Evolutionary conservation across 768 basidiomycete genomes (phyloP).

Genomic region (Galerina sulciceps): DNA sequence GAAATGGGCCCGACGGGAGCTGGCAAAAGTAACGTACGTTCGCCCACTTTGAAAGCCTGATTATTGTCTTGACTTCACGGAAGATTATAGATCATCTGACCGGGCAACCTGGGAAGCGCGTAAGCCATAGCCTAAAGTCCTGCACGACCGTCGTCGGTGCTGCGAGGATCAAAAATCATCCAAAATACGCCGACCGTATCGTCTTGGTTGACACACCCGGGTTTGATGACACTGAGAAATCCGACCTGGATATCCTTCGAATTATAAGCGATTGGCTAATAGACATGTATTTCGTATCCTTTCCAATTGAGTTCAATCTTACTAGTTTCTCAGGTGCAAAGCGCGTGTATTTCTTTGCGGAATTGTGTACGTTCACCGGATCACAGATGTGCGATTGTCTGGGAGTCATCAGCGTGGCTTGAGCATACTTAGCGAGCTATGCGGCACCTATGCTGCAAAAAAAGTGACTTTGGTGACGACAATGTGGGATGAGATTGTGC

Average conservation of each 20-base stretch:
- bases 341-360: slow-evolving; percentile 25
- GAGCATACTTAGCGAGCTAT: slow-evolving; percentile 47
- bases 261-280: slow-evolving; percentile 16
- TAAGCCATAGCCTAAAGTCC: neutral
- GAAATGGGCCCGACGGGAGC: too few relatives aligned
- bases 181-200: slow-evolving; percentile 3
- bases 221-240: slow-evolving; percentile 13
- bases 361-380: slow-evolving; percentile 48
- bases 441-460: slow-evolving; percentile 44
- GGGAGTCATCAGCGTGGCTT: slow-evolving; percentile 44
- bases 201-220: slow-evolving; percentile 20
- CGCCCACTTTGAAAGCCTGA: too few relatives aligned
- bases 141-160: neutral
- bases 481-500: slow-evolving; percentile 46
- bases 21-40: too few relatives aligned
- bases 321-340: neutral
- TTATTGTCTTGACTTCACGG: too few relatives aligned
- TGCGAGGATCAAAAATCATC: slow-evolving; percentile 1
- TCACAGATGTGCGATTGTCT: slow-evolving; percentile 43
- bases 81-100: too few relatives aligned
- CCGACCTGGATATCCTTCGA: slow-evolving; percentile 15
- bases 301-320: neutral
- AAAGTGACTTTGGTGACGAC: slow-evolving; percentile 54
- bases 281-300: neutral
- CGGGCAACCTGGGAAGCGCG: too few relatives aligned